Evolutionary conservation across 139 green algal species (phyloP).

Genomic region (Axilococcus clingmanii): DNA sequence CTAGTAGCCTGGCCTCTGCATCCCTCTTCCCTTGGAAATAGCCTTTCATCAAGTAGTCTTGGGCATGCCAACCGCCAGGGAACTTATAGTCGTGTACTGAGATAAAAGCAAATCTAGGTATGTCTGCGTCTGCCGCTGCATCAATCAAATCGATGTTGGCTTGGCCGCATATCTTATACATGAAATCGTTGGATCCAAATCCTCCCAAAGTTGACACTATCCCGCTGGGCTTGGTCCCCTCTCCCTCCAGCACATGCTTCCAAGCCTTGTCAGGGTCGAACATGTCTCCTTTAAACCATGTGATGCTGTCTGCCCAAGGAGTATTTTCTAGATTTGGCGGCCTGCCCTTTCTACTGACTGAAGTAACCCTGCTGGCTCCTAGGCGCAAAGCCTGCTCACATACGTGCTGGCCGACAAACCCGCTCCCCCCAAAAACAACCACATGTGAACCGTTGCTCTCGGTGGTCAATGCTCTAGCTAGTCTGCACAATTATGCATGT

Average conservation of each 20-base stretch:
- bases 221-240: too few relatives aligned
- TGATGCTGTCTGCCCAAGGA: background rate
- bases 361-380: conserved; percentile 59
- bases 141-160: conserved; percentile 71
- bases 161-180: conserved; percentile 72
- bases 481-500: too few relatives aligned
- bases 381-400: conserved; percentile 54
- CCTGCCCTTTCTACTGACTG: conserved; percentile 58
- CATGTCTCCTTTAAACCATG: conserved; percentile 27
- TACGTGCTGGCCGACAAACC: conserved; percentile 78
- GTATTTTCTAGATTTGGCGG: conserved; percentile 18
- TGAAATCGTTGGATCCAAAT: conserved; percentile 72
- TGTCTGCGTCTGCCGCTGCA: conserved; percentile 45
- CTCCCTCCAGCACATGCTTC: conserved; percentile 35
- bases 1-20: conserved; percentile 54
- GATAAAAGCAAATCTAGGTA: conserved; percentile 74
- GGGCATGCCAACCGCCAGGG: conserved; percentile 31
- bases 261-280: conserved; percentile 25
- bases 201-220: conserved; percentile 69
- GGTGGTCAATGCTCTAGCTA: too few relatives aligned
- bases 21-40: conserved; percentile 74
- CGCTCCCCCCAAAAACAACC: conserved; percentile 81
- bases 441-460: conserved; percentile 21
- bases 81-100: conserved; percentile 69
- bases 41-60: conserved; percentile 40